A percentile compares a stretch with the other conserved stretches of the same genome.
Conservation (phyloP, 495 filamentous ascomycete genomes). For the Opeltia flavorubescens region DNA sequence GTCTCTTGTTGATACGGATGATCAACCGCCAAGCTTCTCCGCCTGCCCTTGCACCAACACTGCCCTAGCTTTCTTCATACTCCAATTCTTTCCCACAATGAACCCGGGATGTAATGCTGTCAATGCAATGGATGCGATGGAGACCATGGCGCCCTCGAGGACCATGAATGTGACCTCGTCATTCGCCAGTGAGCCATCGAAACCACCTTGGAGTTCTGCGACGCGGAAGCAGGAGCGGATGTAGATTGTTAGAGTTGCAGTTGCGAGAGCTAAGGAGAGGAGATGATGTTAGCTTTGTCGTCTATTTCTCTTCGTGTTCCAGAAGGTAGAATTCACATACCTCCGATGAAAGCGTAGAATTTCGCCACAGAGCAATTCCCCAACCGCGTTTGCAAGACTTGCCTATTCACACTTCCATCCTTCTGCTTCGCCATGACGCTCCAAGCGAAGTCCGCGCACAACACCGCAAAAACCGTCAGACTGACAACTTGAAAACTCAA, state of each 20-base stretch:
- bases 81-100: slow-evolving; percentile 8
- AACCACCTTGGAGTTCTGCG: slow-evolving; percentile 24
- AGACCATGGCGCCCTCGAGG: slow-evolving; percentile 23
- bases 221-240: slow-evolving; percentile 22
- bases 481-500: slow-evolving; percentile 39
- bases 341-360: slow-evolving; percentile 3
- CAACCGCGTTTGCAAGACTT: neutral
- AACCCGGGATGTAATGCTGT: slow-evolving; percentile 17
- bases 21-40: neutral
- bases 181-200: slow-evolving; percentile 19
- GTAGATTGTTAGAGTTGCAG: slow-evolving; percentile 21
- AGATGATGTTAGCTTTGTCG: neutral
- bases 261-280: neutral
- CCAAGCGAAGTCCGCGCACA: slow-evolving; percentile 35
- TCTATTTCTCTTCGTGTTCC: neutral
- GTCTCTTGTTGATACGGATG: too few relatives aligned
- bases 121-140: slow-evolving; percentile 15
- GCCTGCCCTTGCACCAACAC: too few relatives aligned
- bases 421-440: slow-evolving; percentile 24
- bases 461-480: slow-evolving; percentile 34
- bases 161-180: slow-evolving; percentile 21
- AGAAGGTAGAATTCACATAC: neutral
- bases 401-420: neutral
- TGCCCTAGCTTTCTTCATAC: neutral
- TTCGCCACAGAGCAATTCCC: neutral